A percentile compares a stretch with the other conserved stretches of the same genome.
Conservation (phyloP, 768 basidiomycete species). For the Termitomyces heimii region DNA sequence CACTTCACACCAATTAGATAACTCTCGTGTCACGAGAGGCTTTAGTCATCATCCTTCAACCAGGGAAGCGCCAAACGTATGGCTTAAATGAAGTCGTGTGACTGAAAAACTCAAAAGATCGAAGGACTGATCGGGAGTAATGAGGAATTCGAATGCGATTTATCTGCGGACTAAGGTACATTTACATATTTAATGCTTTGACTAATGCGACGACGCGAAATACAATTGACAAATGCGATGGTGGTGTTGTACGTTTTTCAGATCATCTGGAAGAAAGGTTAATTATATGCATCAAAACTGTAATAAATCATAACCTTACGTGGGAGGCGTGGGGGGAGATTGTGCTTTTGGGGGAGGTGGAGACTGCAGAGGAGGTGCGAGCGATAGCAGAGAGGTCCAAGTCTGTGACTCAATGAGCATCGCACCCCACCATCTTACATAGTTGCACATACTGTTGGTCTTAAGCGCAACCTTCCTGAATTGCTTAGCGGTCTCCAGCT, state of each 20-base stretch:
- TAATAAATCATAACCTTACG: not conserved
- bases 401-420: constrained; percentile 18
- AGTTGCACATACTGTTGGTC: constrained; percentile 36
- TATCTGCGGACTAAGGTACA: constrained; percentile 1
- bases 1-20: not conserved
- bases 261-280: not conserved
- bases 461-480: constrained; percentile 75
- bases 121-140: not conserved
- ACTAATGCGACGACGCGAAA: not conserved
- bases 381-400: constrained; percentile 76
- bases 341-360: constrained; percentile 34
- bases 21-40: not conserved
- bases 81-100: not conserved
- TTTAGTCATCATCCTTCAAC: not conserved
- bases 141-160: not conserved
- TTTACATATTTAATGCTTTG: not conserved
- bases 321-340: constrained; percentile 10
- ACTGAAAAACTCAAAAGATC: not conserved
- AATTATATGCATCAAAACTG: not conserved
- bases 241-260: not conserved
- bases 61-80: not conserved
- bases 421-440: not conserved
- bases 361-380: constrained; percentile 68
- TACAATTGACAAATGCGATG: not conserved
- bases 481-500: constrained; percentile 54